Base-by-base conservation (phyloP, 164 flowering plant species). In the Amborella trichopoda region DNA sequence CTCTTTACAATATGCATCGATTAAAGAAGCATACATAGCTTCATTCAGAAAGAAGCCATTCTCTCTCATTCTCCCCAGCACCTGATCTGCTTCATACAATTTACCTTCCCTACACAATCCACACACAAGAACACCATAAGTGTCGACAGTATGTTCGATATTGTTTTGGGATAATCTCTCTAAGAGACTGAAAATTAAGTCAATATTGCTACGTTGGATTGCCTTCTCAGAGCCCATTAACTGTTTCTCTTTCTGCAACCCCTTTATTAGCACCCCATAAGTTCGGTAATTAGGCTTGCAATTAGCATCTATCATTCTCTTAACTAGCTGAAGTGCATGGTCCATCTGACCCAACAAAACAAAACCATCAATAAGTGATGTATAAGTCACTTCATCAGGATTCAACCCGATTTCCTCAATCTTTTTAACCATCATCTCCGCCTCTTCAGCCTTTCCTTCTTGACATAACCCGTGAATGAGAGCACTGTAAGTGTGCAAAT, bases 241-340 rank as follows among this genome's bases (percentile, higher is more conserved):
- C 22, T 57, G 62, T 19, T 43, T 26, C 49, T 76, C 78, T 54
- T 64, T 77, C 24, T 73, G 76, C 64, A 86, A 46, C 26, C 86
- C 93, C 64, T 80, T 86, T 24, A 82, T 16, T 71, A 86, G 65
- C 5, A 70, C 80, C 34, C 41, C 19, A 43, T 51, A 80, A 26
- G 93, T 86, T 44, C 77, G 71, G 51, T 73, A 82, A 52, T 78
- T 82, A 6, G 95, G 95, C 58, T 53, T 48, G 59, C 76, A 76
- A 36, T 77, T 80, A 5, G 40, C 45, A 49, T 44, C 42, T 41
- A 64, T 30, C 93, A 86, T 82, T 42, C 41, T 52, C 45, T 25
- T 60, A 22, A 78, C 45, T 68, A 86, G 71, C 28, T 49, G 49
- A 48, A 82, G 76, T 47, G 89, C 86, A 53, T 62, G 67, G 55